Evolutionary conservation across 108 stramenopile species (phyloP).

Genomic region (Cyclotella baltica): DNA sequence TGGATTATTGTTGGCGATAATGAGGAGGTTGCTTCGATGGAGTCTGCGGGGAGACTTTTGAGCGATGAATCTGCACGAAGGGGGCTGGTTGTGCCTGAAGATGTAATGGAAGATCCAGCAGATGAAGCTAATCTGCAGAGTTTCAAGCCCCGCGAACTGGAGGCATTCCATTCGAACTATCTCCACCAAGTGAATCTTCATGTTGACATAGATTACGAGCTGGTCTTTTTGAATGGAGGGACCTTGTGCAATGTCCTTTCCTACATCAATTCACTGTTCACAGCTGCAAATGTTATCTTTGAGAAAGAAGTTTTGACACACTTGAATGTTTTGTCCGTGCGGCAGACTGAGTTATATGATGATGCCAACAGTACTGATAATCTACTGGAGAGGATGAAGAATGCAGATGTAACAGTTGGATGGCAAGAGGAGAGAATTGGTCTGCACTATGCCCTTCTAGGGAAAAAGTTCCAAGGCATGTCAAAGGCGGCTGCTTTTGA

Average conservation of each 20-base stretch:
- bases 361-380: slow-evolving; percentile 3
- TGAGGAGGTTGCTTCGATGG: too few species aligned
- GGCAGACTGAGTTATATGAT: not conserved
- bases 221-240: slow-evolving; percentile 22
- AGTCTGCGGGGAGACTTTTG: too few species aligned
- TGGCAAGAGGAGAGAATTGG: slow-evolving; percentile 19
- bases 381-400: slow-evolving; percentile 20
- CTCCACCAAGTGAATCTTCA: slow-evolving; percentile 19
- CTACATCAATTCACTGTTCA: slow-evolving; percentile 40
- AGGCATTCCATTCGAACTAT: too few species aligned
- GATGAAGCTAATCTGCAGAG: not conserved
- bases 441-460: slow-evolving; percentile 39
- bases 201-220: slow-evolving; percentile 23
- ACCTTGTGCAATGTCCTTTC: not conserved
- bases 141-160: not conserved
- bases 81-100: too few species aligned
- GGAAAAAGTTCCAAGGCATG: slow-evolving; percentile 16
- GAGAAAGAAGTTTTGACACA: slow-evolving; percentile 37
- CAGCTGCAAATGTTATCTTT: slow-evolving; percentile 34
- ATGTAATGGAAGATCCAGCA: too few species aligned
- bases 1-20: too few species aligned
- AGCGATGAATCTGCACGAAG: too few species aligned
- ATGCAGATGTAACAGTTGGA: not conserved
- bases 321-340: slow-evolving; percentile 18
- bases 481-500: too few species aligned